phyloP scores from a whole-genome alignment of 257 asterid genomes.

The Fraxinus cuspidata region DNA sequence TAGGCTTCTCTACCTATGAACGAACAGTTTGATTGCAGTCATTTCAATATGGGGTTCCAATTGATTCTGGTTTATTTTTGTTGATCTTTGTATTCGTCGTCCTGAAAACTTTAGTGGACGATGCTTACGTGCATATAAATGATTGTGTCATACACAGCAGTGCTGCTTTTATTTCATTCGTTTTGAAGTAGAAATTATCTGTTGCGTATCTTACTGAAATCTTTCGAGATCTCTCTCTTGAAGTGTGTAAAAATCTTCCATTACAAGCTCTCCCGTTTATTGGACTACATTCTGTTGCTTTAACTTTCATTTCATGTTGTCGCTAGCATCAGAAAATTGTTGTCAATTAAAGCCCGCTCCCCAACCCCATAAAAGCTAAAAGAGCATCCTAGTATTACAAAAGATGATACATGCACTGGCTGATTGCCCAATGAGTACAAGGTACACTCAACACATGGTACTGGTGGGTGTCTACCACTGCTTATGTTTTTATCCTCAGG shows the following conservation, averaged over 20 bases:
- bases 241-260: not conserved
- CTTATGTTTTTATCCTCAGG: not conserved
- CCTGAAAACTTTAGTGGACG: too few relatives aligned
- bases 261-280: not conserved
- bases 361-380: not conserved
- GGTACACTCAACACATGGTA: conserved; percentile 6
- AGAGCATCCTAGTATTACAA: conserved; percentile 1
- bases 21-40: conserved; percentile 21
- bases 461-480: not conserved
- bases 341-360: not conserved
- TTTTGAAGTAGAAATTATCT: not conserved
- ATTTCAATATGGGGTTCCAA: conserved; percentile 8
- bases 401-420: not conserved
- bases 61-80: not conserved
- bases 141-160: not conserved
- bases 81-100: too few relatives aligned
- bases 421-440: conserved; percentile 5
- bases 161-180: not conserved
- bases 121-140: not conserved
- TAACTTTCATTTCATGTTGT: not conserved
- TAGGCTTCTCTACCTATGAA: conserved; percentile 10
- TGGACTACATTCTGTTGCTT: not conserved
- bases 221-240: not conserved
- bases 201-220: not conserved
- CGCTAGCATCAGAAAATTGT: not conserved